Base-by-base conservation (phyloP, 768 basidiomycete genomes). In the Auriculariales sp. region DNA sequence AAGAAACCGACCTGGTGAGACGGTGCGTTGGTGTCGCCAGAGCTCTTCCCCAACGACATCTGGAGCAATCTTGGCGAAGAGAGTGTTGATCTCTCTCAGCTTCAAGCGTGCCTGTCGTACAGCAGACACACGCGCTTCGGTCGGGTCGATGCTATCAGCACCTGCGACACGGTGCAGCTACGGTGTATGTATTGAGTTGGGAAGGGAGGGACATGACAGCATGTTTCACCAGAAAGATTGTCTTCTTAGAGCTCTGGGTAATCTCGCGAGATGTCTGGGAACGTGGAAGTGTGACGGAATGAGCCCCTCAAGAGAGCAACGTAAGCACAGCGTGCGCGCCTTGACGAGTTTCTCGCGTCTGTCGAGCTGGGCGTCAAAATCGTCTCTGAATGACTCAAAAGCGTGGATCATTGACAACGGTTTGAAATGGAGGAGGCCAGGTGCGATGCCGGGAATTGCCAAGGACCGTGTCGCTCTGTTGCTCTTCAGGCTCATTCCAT, bases 271-370 rank as follows among this genome's bases (percentile, higher is more conserved):
- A 34, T 42, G 33, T 45, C 29, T 17, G 35, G 9, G 48, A n/a
- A 5, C 24, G 28, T 47, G 28, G 34, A 48, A 48, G 35, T 45
- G n/a, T n/a, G n/a, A n/a, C n/a, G n/a, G n/a, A n/a, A n/a, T n/a
- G n/a, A n/a, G n/a, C n/a, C n/a, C n/a, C n/a, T 15, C 36, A 12
- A 7, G 14, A 17, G 7, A 36, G 35, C 35, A 53, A 17, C n/a
- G n/a, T n/a, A n/a, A 17, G 30, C n/a, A 28, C 32, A 30, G 32
- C 47, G 48, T 22, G 44, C 59, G 58, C 46, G 86, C 80, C 77
- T 97, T 95, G 62, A 95, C 91, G 55, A 98, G 73, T 17, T 85
- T 74, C 61, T 99, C 95, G 47, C 92, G 71, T 52, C 83, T 72
- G 63, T 97, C 93, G 62, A 93, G 79, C 64, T 86, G 71, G 28